Base-by-base conservation (phyloP, 257 asterid species). In the Fraxinus americana region DNA sequence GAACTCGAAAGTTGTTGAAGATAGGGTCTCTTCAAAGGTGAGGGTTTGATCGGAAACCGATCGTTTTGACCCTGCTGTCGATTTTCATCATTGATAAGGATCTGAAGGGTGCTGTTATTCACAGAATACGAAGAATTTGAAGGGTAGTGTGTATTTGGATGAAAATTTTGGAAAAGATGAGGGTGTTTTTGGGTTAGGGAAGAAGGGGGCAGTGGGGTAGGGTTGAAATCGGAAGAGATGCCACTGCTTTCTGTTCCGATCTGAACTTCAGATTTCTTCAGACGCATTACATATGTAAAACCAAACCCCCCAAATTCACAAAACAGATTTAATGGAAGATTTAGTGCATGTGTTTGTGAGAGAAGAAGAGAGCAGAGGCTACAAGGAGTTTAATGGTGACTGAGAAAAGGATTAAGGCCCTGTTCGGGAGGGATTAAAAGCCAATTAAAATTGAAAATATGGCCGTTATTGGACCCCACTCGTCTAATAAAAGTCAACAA, bases 161-260 rank as follows among this genome's bases (percentile, higher is more conserved):
- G 84, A 75, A 79, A 82, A 83, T 81, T 80, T 34, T 74, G 81
- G 1, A 81, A 74, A 69, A 82, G 16, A 14, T 82, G 86, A 35
- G 89, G 88, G 79, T 88, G 93, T 30, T 89, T 91, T 70, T 92
- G 90, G 78, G 89, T 87, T 17, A 88, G 87, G 17, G 92, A 82
- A 67, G 97, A 86, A 50, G 86, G 71, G 41, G 86, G 86, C 54
- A 90, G 91, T n/a, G 96, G 91, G 67, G 92, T 87, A 0, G 96
- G 94, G 87, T 90, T 89, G 92, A 92, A 94, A 92, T 94, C 98
- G 96, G 97, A 94, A 94, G 98, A 92, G 93, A 94, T 48, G 98
- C 98, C 88, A 66, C 88, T 88, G 97, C 98, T 94, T 91, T 94
- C 98, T 88, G 91, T 92, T 91, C 98, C 98, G 97, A 92, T 92